Percentiles rank a stretch among this genome's conserved stretches.
Conservation (phyloP, 2,329 filamentous ascomycete genomes). For the Sporothrix phasma region DNA sequence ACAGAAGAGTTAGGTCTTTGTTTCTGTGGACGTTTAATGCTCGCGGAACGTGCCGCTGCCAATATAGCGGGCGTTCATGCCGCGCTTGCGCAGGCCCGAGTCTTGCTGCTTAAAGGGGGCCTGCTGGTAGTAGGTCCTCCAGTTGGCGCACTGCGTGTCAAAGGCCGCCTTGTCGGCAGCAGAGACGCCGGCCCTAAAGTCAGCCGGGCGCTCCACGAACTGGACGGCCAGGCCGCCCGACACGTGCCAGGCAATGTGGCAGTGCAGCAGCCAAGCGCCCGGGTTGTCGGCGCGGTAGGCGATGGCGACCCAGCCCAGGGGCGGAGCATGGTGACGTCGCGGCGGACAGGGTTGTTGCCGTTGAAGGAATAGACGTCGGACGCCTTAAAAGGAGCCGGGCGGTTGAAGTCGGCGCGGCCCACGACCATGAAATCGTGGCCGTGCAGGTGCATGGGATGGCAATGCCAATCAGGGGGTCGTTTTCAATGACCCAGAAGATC, state of each 20-base stretch:
- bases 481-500: conserved; percentile 19
- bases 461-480: conserved; percentile 9
- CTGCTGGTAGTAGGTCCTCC: conserved; percentile 16
- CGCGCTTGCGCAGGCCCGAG: conserved; percentile 14
- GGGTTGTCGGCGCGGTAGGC: conserved; percentile 40
- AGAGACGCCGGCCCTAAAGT: conserved; percentile 9
- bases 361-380: conserved; percentile 21
- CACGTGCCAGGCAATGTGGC: conserved; percentile 41
- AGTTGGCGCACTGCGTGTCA: conserved; percentile 16
- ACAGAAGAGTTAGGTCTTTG: neutral
- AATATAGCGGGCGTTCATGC: neutral
- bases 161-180: conserved; percentile 11
- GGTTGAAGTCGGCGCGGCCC: conserved; percentile 18
- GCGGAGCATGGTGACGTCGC: conserved; percentile 35
- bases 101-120: conserved; percentile 15
- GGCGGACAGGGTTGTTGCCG: conserved; percentile 32
- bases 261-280: conserved; percentile 37
- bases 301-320: conserved; percentile 34
- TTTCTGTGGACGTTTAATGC: neutral
- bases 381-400: conserved; percentile 10
- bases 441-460: conserved; percentile 22
- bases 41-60: conserved; percentile 5
- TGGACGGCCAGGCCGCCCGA: conserved; percentile 38
- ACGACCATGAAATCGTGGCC: conserved; percentile 24
- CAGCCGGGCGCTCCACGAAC: conserved; percentile 31